These are phyloP conservation scores for Neonothopanus nambi DNA, from an alignment of 1,284 basidiomycete genomes.

Conservation along the genomic window DNA sequence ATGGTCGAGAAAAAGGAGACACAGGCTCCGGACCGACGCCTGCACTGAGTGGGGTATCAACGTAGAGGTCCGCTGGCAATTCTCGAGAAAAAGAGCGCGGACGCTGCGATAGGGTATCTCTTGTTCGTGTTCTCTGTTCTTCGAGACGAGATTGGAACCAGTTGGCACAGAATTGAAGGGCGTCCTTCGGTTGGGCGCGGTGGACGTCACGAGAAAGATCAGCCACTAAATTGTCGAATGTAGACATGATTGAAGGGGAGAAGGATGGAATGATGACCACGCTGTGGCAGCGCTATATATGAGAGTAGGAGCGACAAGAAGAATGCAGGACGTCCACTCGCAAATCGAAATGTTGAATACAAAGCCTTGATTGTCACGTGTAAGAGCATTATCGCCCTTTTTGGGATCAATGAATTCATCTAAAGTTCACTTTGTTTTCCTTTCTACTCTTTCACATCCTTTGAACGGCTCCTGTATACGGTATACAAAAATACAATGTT, in stretches of 20 bases:
- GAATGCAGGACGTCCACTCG: too few species aligned
- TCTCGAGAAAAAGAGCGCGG: constrained; percentile 47
- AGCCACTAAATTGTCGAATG: constrained; percentile 77
- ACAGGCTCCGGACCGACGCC: constrained; percentile 7
- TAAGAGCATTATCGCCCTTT: too few species aligned
- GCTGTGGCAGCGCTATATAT: too few species aligned
- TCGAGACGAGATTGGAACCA: constrained; percentile 92
- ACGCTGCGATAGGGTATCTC: constrained; percentile 61
- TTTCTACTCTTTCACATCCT: too few species aligned
- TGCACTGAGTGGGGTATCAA: constrained; percentile 50
- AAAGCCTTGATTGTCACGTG: too few species aligned
- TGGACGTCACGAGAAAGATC: constrained; percentile 88
- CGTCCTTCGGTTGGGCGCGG: constrained; percentile 84
- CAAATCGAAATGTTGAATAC: too few species aligned
- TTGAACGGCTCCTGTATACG: too few species aligned
- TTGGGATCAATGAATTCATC: too few species aligned
- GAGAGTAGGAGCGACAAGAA: too few species aligned
- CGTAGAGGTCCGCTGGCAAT: constrained; percentile 58
- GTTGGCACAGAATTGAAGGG: constrained; percentile 91
- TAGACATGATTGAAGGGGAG: constrained; percentile 50
- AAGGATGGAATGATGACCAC: too few species aligned
- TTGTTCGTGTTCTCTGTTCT: constrained; percentile 73
- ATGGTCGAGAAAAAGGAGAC: constrained; percentile 37
- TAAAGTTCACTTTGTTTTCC: too few species aligned
- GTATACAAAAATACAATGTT: not conserved